Percentiles rank a stretch among this genome's conserved stretches.
Conservation (phyloP, 768 basidiomycete genomes). For the Cystofilobasidium capitatum region DNA sequence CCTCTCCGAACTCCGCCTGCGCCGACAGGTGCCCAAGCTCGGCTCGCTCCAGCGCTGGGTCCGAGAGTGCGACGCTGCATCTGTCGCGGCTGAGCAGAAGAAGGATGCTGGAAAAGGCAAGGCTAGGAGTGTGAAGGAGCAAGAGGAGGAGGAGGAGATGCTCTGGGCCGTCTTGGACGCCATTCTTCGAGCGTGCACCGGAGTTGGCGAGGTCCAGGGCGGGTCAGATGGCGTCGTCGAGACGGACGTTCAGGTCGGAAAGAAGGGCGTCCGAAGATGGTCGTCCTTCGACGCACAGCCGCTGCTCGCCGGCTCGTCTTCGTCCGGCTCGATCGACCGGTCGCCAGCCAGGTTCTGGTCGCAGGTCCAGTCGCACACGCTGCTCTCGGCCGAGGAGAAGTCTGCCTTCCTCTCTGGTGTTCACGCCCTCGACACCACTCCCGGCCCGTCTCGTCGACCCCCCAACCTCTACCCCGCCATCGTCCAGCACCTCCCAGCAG, state of each 20-base stretch:
- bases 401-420: not conserved
- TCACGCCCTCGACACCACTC: constrained; percentile 39
- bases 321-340: constrained; percentile 4
- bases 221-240: constrained; percentile 22
- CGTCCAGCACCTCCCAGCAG: constrained; percentile 44
- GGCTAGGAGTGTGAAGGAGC: constrained; percentile 41
- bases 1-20: constrained; percentile 50
- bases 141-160: constrained; percentile 39
- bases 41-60: constrained; percentile 53
- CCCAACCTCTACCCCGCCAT: constrained; percentile 50
- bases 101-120: constrained; percentile 28
- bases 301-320: constrained; percentile 25
- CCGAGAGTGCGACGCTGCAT: constrained; percentile 50
- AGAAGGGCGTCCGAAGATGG: constrained; percentile 30
- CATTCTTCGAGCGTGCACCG: constrained; percentile 43
- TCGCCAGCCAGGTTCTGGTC: constrained; percentile 25
- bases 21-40: constrained; percentile 46
- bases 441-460: constrained; percentile 47
- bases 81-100: constrained; percentile 20
- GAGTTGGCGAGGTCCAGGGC: constrained; percentile 31
- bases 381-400: constrained; percentile 11
- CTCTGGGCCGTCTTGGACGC: constrained; percentile 47
- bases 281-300: constrained; percentile 33
- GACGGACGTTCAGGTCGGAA: constrained; percentile 16
- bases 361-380: constrained; percentile 27